These are phyloP conservation scores for Apiosordaria backusii DNA, from an alignment of 495 filamentous ascomycete genomes.

Conservation along the genomic window DNA sequence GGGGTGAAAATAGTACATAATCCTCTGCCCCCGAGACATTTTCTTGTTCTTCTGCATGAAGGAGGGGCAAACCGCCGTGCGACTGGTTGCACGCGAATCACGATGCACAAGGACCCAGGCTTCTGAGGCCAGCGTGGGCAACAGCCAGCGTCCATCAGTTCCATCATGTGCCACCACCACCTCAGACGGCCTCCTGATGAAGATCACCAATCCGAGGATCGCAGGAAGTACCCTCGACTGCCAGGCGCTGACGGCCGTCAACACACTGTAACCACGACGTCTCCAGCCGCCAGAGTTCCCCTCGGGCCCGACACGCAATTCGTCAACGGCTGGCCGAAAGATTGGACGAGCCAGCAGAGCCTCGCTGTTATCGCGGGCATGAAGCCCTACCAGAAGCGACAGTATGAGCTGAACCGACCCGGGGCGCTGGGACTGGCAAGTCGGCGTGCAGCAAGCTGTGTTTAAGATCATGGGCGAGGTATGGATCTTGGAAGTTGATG, in stretches of 20 bases:
- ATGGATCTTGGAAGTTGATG: not conserved
- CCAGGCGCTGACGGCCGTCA: conserved; percentile 1
- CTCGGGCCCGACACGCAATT: conserved; percentile 1
- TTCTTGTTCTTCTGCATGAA: not conserved
- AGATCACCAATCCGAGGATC: not conserved
- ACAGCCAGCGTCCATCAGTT: not conserved
- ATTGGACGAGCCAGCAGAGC: conserved; percentile 5
- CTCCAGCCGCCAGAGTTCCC: conserved; percentile 6
- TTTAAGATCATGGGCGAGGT: not conserved
- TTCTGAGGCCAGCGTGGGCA: not conserved
- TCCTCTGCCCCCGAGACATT: not conserved
- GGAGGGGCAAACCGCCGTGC: not conserved
- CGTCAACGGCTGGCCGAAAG: not conserved
- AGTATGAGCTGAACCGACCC: conserved; percentile 10
- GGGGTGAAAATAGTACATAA: not conserved
- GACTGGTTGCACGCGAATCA: not conserved
- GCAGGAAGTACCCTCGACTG: not conserved
- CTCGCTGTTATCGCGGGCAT: conserved; percentile 16
- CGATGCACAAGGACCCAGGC: not conserved
- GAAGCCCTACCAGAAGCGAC: conserved; percentile 16
- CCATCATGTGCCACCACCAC: not conserved
- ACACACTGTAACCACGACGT: not conserved
- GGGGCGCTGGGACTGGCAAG: conserved; percentile 6
- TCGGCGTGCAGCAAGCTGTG: conserved; percentile 10
- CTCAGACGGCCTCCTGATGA: not conserved